Evolutionary conservation across 768 basidiomycete genomes (phyloP).

Genomic region (Hysterangium stoloniferum): DNA sequence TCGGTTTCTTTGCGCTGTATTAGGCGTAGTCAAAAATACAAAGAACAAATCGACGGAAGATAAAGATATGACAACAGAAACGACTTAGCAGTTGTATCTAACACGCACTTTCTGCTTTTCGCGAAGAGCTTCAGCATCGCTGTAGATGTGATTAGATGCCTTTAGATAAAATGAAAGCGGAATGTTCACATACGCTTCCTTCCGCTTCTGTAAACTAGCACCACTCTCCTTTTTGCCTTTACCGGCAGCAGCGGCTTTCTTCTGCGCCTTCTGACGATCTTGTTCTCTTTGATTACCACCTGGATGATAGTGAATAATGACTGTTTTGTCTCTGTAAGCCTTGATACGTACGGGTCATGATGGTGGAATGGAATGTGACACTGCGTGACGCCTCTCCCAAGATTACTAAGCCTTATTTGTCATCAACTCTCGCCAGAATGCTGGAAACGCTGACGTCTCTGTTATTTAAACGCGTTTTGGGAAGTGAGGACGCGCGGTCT

Average conservation of each 20-base stretch:
- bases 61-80: not conserved
- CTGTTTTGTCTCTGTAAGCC: too few species aligned
- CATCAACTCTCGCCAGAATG: too few species aligned
- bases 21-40: conserved; percentile 4
- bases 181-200: conserved; percentile 55
- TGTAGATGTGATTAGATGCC: conserved; percentile 24
- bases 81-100: not conserved
- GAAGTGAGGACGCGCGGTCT: too few species aligned
- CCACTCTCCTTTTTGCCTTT: conserved; percentile 24
- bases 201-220: conserved; percentile 52
- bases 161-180: conserved; percentile 12
- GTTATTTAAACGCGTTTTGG: not conserved
- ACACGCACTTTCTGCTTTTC: conserved; percentile 69
- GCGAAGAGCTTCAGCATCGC: conserved; percentile 68
- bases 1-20: conserved; percentile 11
- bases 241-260: conserved; percentile 46
- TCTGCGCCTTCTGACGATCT: conserved; percentile 67
- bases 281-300: conserved; percentile 79
- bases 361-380: too few species aligned
- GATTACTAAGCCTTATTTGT: too few species aligned
- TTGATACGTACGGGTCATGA: too few species aligned
- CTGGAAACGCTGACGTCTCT: conserved; percentile 1
- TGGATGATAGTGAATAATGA: too few species aligned
- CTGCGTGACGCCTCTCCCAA: too few species aligned
- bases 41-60: not conserved